phyloP scores from a whole-genome alignment of 495 filamentous ascomycete genomes.

The Jackrogersella minutella region DNA sequence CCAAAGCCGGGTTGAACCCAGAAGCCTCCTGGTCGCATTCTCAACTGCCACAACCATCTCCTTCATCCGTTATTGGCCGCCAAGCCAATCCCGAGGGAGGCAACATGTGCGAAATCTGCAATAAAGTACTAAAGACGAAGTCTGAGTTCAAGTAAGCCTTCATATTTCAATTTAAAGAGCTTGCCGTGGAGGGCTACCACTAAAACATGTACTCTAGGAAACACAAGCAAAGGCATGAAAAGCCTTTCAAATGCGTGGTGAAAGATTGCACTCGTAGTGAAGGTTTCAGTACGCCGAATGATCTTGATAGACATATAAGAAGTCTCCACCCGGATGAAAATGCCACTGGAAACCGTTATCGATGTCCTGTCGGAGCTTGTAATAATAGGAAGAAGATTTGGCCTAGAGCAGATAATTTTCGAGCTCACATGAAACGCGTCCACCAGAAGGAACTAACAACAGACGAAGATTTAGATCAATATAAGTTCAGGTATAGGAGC shows the following conservation, averaged over 20 bases:
- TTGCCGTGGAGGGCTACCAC: constrained; percentile 4
- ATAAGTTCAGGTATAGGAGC: constrained; percentile 62
- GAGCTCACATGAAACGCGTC: constrained; percentile 81
- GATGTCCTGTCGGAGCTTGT: constrained; percentile 71
- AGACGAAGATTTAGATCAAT: constrained; percentile 59
- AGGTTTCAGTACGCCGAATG: constrained; percentile 85
- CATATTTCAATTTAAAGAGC: neutral
- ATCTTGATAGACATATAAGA: constrained; percentile 76
- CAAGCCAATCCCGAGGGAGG: constrained; percentile 14
- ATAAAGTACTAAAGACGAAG: constrained; percentile 52
- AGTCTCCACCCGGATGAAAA: constrained; percentile 66
- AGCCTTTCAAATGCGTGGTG: constrained; percentile 73
- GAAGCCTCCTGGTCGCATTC: constrained; percentile 25
- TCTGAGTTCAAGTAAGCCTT: constrained; percentile 59
- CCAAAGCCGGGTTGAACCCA: constrained; percentile 16
- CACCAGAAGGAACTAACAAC: constrained; percentile 55
- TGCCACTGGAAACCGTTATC: constrained; percentile 65
- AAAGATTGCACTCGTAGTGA: constrained; percentile 63
- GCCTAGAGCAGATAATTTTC: constrained; percentile 92
- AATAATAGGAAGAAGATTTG: constrained; percentile 76
- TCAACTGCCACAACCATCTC: constrained; percentile 14
- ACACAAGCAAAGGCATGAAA: constrained; percentile 79
- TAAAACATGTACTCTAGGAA: constrained; percentile 64
- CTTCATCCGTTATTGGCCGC: constrained; percentile 6
- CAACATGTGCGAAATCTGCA: constrained; percentile 47